Conservation (phyloP, 805 yeast species). For the Pichia membranifaciens region DNA sequence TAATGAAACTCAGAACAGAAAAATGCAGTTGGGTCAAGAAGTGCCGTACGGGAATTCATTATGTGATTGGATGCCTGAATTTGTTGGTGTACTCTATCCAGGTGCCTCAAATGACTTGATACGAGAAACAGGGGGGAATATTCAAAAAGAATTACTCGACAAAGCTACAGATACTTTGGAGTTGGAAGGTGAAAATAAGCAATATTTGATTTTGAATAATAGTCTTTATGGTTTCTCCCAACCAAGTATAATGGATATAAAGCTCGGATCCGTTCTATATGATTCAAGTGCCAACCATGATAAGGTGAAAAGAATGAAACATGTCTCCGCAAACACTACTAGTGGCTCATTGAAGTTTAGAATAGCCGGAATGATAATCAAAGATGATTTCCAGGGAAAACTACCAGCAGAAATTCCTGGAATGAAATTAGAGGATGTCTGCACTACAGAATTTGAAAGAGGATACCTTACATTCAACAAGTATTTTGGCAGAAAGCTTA, state of each 20-base stretch:
- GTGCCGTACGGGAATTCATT: constrained; percentile 32
- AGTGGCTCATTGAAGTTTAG: constrained; percentile 72
- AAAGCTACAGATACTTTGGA: constrained; percentile 14
- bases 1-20: constrained; percentile 26
- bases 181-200: constrained; percentile 18
- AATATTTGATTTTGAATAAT: constrained; percentile 67
- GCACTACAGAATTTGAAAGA: constrained; percentile 20
- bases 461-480: constrained; percentile 39
- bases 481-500: constrained; percentile 60
- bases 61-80: constrained; percentile 57
- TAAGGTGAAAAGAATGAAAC: constrained; percentile 53
- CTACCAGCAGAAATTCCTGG: constrained; percentile 16
- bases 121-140: constrained; percentile 16
- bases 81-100: constrained; percentile 51
- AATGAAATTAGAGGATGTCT: constrained; percentile 13
- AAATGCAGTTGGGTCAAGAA: constrained; percentile 13
- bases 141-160: constrained; percentile 20
- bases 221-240: constrained; percentile 49
- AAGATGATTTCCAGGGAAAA: constrained; percentile 12
- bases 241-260: constrained; percentile 80
- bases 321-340: constrained; percentile 69
- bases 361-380: constrained; percentile 81
- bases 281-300: constrained; percentile 57
- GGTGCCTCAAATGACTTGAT: constrained; percentile 34
- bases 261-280: constrained; percentile 66